A percentile compares a stretch with the other conserved stretches of the same genome.
Conservation (phyloP, 208 protist species). For the Leishmania turanica region DNA sequence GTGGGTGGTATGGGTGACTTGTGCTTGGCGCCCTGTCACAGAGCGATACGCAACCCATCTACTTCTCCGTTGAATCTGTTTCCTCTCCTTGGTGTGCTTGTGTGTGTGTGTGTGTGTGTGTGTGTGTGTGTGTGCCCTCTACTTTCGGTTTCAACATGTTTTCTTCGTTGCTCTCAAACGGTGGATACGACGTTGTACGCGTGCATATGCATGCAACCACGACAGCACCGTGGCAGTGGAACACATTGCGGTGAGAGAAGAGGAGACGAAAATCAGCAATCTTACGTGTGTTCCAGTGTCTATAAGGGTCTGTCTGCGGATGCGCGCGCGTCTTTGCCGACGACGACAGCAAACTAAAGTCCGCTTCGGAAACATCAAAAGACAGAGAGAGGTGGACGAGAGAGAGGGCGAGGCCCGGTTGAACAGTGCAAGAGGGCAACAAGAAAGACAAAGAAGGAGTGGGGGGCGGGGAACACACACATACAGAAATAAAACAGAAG, state of each 20-base stretch:
- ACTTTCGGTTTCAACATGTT: background rate
- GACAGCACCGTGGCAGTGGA: background rate
- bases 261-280: background rate
- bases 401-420: background rate
- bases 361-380: background rate
- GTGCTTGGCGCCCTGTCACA: background rate
- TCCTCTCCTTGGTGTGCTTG: background rate
- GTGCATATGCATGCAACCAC: background rate
- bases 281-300: background rate
- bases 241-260: background rate
- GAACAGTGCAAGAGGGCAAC: background rate
- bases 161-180: background rate
- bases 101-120: background rate
- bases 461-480: too few relatives aligned
- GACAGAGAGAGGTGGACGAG: background rate
- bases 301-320: background rate
- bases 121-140: background rate
- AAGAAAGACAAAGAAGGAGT: background rate
- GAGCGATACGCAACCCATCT: background rate
- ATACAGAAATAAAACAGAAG: background rate
- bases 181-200: background rate
- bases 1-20: background rate
- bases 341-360: conserved; percentile 4
- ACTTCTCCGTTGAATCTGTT: background rate
- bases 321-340: background rate